A percentile compares a stretch with the other conserved stretches of the same genome.
These are phyloP conservation scores for Daucus carota DNA, from an alignment of 129 eudicot genomes.

Conservation along the genomic window DNA sequence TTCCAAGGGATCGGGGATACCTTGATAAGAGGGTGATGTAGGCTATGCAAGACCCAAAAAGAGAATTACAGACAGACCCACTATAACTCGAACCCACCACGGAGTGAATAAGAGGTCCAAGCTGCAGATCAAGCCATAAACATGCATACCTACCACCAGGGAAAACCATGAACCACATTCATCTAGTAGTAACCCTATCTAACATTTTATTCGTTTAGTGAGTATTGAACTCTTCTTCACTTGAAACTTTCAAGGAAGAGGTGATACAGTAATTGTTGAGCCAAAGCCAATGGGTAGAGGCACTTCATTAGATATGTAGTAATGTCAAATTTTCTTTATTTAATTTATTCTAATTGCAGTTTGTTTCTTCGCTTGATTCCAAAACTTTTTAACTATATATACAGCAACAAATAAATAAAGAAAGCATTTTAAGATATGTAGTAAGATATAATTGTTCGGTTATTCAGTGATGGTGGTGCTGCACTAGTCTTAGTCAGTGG, in stretches of 20 bases:
- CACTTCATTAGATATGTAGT: not conserved
- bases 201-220: not conserved
- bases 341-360: not conserved
- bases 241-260: not conserved
- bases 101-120: not conserved
- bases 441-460: constrained; percentile 5
- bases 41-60: too few species aligned
- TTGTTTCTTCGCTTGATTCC: not conserved
- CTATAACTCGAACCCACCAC: not conserved
- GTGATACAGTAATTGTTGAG: not conserved
- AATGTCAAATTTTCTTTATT: not conserved
- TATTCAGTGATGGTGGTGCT: constrained; percentile 93
- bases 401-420: not conserved
- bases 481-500: constrained; percentile 97
- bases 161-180: not conserved
- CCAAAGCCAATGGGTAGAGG: not conserved
- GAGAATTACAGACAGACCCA: too few species aligned
- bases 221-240: not conserved
- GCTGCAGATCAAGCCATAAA: not conserved
- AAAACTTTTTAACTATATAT: not conserved
- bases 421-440: not conserved
- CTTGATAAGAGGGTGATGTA: not conserved
- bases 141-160: not conserved
- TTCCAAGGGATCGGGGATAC: not conserved
- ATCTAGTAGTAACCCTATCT: not conserved